Evolutionary conservation across 768 basidiomycete species (phyloP), one percentile per base, ranked within the genome.

Genomic region (Mycena floridula): DNA sequence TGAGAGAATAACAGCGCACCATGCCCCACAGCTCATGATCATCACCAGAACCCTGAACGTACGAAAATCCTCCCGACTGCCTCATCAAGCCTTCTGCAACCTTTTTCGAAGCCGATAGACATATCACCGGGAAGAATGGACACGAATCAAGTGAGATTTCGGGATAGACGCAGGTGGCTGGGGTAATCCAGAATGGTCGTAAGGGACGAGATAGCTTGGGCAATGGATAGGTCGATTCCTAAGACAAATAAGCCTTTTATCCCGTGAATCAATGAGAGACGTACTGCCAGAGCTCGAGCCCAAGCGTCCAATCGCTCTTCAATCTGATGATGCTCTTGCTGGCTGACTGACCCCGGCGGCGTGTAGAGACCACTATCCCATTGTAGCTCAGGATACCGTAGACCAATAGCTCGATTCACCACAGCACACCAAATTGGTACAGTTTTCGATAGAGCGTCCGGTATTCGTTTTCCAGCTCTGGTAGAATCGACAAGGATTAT

Each of bases 391-490:
- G 68, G 59, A 46, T 64, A 62, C 15, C 62, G 66, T 38, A 64
- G 57, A 8, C 59, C 50, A 25, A 78, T 60, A 23, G 78, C 83
- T 41, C 79, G 71, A 56, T 95, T 97, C 49, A 95, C 69, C 4
- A 92, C 88, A 7, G 88, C 71, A 59, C 94, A 95, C 95, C 95
- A 98, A 41, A 94, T 86, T 0, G 94, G 94, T 1, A 97, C 73
- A 0, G 93, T 95, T 58, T 95, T 98, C 2, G 88, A 88, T 2
- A 97, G 71, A 0, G 94, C 91, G 51, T 98, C 95, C 1, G 95
- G 95, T 39, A 95, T 83, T 12, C 91, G 81, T 66, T 98, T 97
- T 7, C 95, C 95, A 20, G 89, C 73, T 20, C 95, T 71, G 0
- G 95, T 96, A 0, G 94, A 96, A 57, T 98, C 95, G 7, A 96